phyloP scores from a whole-genome alignment of 805 yeast genomes.

The Nadsonia fulvescens region DNA sequence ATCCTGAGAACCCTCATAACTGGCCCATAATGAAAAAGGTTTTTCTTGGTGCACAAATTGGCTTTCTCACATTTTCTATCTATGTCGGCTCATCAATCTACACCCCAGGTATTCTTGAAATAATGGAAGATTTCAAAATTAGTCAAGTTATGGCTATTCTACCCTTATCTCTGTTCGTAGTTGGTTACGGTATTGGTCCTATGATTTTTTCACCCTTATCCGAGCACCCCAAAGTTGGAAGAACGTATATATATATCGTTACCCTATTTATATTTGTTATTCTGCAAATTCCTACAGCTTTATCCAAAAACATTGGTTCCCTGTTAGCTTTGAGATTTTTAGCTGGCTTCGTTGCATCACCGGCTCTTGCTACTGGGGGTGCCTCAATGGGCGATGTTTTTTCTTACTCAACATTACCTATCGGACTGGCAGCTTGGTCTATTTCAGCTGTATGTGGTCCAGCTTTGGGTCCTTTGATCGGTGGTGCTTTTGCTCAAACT shows the following conservation, averaged over 20 bases:
- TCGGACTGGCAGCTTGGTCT: conserved; percentile 35
- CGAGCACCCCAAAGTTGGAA: conserved; percentile 33
- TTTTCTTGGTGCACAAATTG: conserved; percentile 21
- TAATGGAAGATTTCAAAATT: conserved; percentile 25
- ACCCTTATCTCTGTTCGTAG: conserved; percentile 31
- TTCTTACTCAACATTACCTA: conserved; percentile 24
- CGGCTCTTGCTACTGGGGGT: conserved; percentile 75
- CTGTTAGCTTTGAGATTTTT: conserved; percentile 40
- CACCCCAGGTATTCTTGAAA: conserved; percentile 29
- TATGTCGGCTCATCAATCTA: conserved; percentile 37
- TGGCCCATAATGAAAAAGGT: conserved; percentile 29
- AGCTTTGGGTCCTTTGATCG: conserved; percentile 35
- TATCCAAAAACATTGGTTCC: conserved; percentile 30
- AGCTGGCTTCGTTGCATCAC: conserved; percentile 62
- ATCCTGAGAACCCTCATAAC: conserved; percentile 36
- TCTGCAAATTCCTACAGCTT: conserved; percentile 37
- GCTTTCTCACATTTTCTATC: conserved; percentile 27
- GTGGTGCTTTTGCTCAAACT: conserved; percentile 30
- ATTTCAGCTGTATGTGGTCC: conserved; percentile 36
- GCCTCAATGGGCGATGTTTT: conserved; percentile 36
- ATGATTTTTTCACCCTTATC: conserved; percentile 34
- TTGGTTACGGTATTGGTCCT: conserved; percentile 42
- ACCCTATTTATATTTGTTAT: conserved; percentile 29
- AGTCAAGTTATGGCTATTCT: conserved; percentile 27
- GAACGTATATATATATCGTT: conserved; percentile 30